phyloP scores from a whole-genome alignment of 2,329 filamentous ascomycete genomes.

The Curvularia verruculosa region DNA sequence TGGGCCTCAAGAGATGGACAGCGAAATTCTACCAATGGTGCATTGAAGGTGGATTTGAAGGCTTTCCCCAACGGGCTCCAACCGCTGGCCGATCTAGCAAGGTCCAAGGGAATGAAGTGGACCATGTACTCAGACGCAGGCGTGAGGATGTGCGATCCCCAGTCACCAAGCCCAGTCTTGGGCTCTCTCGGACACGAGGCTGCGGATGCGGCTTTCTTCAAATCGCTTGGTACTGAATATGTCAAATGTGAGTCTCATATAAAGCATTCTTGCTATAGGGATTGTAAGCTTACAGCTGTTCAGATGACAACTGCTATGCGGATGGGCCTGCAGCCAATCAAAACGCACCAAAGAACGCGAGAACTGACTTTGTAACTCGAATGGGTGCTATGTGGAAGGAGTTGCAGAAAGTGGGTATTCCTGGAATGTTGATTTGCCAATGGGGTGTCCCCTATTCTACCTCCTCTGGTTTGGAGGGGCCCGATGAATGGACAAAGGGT shows the following conservation, averaged over 20 bases:
- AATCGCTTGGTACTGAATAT: conserved; percentile 28
- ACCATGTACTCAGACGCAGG: conserved; percentile 32
- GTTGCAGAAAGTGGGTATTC: conserved; percentile 23
- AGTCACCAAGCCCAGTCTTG: conserved; percentile 24
- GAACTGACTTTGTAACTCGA: conserved; percentile 24
- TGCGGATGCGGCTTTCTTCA: conserved; percentile 27
- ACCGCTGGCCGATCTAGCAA: conserved; percentile 26
- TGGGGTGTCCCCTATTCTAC: conserved; percentile 24
- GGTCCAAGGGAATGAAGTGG: conserved; percentile 33
- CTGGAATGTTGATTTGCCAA: conserved; percentile 28
- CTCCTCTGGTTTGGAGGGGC: conserved; percentile 23
- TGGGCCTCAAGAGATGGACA: conserved; percentile 26
- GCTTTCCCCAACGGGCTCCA: conserved; percentile 26
- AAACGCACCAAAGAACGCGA: conserved; percentile 25
- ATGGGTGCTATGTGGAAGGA: conserved; percentile 29
- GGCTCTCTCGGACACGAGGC: conserved; percentile 26
- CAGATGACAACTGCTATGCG: conserved; percentile 30
- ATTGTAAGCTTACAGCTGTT: neutral
- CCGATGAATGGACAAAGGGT: conserved; percentile 24
- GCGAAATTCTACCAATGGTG: conserved; percentile 24
- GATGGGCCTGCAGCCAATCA: conserved; percentile 22
- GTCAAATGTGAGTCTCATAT: conserved; percentile 21
- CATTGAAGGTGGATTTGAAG: conserved; percentile 19
- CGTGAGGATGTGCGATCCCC: conserved; percentile 26
- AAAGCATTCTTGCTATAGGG: neutral